Base-by-base conservation (phyloP, 495 filamentous ascomycete species). In the Cercophora sp. region DNA sequence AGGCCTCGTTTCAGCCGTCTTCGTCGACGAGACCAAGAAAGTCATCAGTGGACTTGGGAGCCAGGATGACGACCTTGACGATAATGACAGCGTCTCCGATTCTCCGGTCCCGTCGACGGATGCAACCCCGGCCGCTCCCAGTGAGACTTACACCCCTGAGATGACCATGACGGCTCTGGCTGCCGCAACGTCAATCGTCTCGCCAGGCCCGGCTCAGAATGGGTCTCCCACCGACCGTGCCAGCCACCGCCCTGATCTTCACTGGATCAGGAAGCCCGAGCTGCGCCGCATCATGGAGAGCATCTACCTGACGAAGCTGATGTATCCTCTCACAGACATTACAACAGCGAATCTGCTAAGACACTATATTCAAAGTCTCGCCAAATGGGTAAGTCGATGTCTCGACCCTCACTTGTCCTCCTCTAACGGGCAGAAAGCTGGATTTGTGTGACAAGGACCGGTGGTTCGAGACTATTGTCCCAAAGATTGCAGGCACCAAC, bases 391-490 rank as follows among this genome's bases (percentile, higher is more conserved):
- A 67, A 63, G 70, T n/a, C 22, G 16, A 16, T n/a, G 31, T 8
- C 44, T 9, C 8, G 41, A 1, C 24, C 22, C 42, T 15, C n/a
- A n/a, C n/a, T n/a, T n/a, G n/a, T n/a, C n/a, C 16, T 20, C 10
- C 11, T 26, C 29, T 39, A 24, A 45, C 56, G 19, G 3, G 13
- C 11, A 15, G 18, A 9, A 20, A 82, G 79, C 71, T 83, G 37
- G 81, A 84, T 54, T 67, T 82, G 15, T 83, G 80, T 45, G 80
- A 84, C 57, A 71, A 73, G 9, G 23, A 45, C 8, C 66, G 71
- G 44, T 78, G 79, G 54, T 84, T 84, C 50, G 71, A 77, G 19
- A 64, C 75, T 1, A 60, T 76, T 9, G 78, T 84, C 1, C 79
- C 80, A 0, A 67, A 76, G 43, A 60, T 70, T 36, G 77, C 81